phyloP scores from a whole-genome alignment of 495 filamentous ascomycete genomes.

The Sordaria brevicollis region DNA sequence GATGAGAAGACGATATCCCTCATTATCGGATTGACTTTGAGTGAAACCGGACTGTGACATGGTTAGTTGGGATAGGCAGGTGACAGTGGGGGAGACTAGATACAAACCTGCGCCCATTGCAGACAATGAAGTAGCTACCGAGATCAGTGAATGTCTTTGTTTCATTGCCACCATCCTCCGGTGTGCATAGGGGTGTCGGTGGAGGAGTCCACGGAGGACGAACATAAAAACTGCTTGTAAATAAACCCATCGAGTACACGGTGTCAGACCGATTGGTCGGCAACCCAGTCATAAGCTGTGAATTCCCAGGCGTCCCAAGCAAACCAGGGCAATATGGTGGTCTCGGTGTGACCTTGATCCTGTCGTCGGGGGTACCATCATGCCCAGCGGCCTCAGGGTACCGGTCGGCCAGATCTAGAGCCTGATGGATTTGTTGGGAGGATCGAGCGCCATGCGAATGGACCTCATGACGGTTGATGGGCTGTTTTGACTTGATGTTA shows the following conservation, averaged over 20 bases:
- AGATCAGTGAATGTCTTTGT: not conserved
- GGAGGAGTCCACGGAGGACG: conserved; percentile 12
- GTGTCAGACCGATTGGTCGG: not conserved
- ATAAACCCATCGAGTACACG: not conserved
- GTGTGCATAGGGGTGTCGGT: conserved; percentile 2
- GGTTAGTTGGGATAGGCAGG: not conserved
- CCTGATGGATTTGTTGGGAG: not conserved
- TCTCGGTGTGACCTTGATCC: not conserved
- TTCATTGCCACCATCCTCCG: not conserved
- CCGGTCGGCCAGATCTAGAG: not conserved
- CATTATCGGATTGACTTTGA: conserved; percentile 9
- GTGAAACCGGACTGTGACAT: conserved; percentile 6
- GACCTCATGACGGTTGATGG: not conserved
- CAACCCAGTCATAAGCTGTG: not conserved
- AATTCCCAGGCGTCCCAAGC: not conserved
- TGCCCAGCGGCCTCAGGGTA: not conserved
- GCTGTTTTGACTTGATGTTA: not conserved
- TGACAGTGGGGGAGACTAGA: not conserved
- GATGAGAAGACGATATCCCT: conserved; percentile 1
- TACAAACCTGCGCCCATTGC: conserved; percentile 14
- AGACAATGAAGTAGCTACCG: not conserved
- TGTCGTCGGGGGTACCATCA: not conserved
- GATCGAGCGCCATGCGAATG: not conserved
- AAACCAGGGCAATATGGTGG: not conserved
- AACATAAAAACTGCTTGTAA: not conserved